Percentiles rank a stretch among this genome's conserved stretches.
These are phyloP conservation scores for Aureobasidium namibiae DNA, from an alignment of 2,329 filamentous ascomycete genomes.

Conservation along the genomic window DNA sequence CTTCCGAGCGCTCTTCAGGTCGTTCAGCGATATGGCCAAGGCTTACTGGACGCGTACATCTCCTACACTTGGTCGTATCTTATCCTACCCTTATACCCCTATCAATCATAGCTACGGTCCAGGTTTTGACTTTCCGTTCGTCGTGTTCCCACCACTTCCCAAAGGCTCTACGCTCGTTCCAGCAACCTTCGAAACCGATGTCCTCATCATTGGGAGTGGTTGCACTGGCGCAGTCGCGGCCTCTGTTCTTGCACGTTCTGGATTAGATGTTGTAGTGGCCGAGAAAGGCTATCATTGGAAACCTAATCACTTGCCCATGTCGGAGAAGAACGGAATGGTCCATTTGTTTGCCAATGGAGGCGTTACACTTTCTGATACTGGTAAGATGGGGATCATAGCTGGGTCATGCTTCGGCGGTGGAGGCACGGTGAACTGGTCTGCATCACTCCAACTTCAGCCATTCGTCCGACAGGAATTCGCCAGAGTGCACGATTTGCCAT, in stretches of 20 bases:
- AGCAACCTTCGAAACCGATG: constrained; percentile 64
- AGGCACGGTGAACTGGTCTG: constrained; percentile 80
- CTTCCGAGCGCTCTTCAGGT: constrained; percentile 49
- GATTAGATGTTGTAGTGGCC: constrained; percentile 66
- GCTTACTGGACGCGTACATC: constrained; percentile 49
- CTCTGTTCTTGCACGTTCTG: constrained; percentile 70
- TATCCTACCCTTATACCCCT: constrained; percentile 51
- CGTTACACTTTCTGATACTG: constrained; percentile 43
- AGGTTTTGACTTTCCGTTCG: constrained; percentile 51
- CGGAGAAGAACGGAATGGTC: constrained; percentile 48
- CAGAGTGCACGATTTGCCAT: constrained; percentile 49
- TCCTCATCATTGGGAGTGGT: constrained; percentile 79
- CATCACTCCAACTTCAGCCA: constrained; percentile 59
- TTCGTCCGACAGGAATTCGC: constrained; percentile 79
- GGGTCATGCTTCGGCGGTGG: constrained; percentile 78
- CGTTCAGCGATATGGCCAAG: constrained; percentile 47
- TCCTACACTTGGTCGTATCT: constrained; percentile 45
- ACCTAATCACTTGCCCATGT: constrained; percentile 66
- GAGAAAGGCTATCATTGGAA: constrained; percentile 76
- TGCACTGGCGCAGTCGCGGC: constrained; percentile 77
- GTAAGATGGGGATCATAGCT: constrained; percentile 51
- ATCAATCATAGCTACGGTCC: constrained; percentile 37
- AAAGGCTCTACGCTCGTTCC: constrained; percentile 27
- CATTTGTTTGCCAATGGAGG: constrained; percentile 66
- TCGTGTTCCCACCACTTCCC: constrained; percentile 49